Base-by-base conservation (phyloP, 108 stramenopile genomes). In the Schizochytrium sp. region DNA sequence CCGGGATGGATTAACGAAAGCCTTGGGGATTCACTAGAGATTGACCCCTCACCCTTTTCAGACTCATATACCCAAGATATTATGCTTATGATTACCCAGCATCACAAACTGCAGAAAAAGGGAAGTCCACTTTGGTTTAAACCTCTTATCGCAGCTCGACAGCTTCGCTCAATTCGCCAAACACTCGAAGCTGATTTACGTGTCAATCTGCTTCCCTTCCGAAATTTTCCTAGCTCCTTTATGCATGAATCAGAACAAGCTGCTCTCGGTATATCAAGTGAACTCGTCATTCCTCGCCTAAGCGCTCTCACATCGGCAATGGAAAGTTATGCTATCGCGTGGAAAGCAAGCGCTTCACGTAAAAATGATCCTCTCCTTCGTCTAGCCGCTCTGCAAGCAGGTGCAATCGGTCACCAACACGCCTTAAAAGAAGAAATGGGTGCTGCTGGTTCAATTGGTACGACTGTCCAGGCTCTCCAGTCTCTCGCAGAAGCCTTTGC, bases 1-100 rank as follows among this genome's bases (percentile, higher is more conserved):
- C 76, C 76, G 10, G 50, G 53, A 0, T 83, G 76, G 76, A 83
- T 83, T 47, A 49, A 55, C 2, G 50, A 83, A 38, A 5, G 50
- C 45, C 38, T 49, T 42, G 76, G 76, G 38, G 53, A 83, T 42
- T 38, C 44, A 7, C 28, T n/a, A 47, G 76, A 83, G 76, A 83
- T 10, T 53, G 76, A 83, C 2, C 76, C 76, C 8, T 17, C 10
- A 5, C 76, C 76, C 8, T 42, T 83, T 28, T 83, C 76, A 5
- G 76, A 49, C 5, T 13, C 53, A 17, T 83, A 83, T 42, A 55
- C 76, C 15, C 49, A 83, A 50, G 76, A 83, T 40, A n/a, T 83
- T 38, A 83, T 83, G 76, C 76, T 83, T 38, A 83, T 83, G 76
- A 49, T 83, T 1, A 83, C 76, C 15, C 76, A 83, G 47, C 76